Evolutionary conservation across 148 eudicot species (phyloP).

Genomic region (Chenopodium berlandieri): DNA sequence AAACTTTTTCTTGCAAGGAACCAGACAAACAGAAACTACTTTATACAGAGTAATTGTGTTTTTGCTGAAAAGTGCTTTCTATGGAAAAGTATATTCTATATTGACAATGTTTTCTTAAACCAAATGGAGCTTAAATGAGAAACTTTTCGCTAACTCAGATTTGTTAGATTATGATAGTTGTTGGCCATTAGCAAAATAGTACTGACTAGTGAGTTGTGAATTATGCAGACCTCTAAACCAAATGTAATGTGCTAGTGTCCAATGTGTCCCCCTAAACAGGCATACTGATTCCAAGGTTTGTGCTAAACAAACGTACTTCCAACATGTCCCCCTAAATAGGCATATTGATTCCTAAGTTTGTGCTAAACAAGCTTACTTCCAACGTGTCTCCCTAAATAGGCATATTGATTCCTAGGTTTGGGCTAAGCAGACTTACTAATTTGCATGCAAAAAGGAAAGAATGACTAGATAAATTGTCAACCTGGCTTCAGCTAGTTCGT

Average conservation of each 20-base stretch:
- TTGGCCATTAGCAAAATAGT: neutral
- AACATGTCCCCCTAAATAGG: neutral
- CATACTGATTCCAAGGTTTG: neutral
- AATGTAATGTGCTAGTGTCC: neutral
- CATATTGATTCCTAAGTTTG: neutral
- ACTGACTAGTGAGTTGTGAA: neutral
- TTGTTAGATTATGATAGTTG: neutral
- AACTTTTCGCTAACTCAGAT: neutral
- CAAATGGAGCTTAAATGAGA: neutral
- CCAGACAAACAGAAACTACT: too few species aligned
- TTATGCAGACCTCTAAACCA: neutral
- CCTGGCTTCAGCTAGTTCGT: conserved; percentile 81
- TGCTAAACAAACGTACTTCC: neutral
- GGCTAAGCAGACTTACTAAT: neutral
- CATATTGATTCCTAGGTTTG: neutral
- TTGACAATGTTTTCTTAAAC: neutral
- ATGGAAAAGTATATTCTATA: neutral
- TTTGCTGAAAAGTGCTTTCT: neutral
- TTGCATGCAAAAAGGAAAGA: conserved; percentile 7
- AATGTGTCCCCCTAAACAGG: neutral
- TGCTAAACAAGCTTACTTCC: neutral
- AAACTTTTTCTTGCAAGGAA: too few species aligned
- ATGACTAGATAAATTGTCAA: conserved; percentile 31
- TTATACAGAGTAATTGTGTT: neutral
- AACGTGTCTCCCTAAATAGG: too few species aligned